A percentile compares a stretch with the other conserved stretches of the same genome.
phyloP scores from a whole-genome alignment of 768 basidiomycete species.

The Rhizopogon rudus region DNA sequence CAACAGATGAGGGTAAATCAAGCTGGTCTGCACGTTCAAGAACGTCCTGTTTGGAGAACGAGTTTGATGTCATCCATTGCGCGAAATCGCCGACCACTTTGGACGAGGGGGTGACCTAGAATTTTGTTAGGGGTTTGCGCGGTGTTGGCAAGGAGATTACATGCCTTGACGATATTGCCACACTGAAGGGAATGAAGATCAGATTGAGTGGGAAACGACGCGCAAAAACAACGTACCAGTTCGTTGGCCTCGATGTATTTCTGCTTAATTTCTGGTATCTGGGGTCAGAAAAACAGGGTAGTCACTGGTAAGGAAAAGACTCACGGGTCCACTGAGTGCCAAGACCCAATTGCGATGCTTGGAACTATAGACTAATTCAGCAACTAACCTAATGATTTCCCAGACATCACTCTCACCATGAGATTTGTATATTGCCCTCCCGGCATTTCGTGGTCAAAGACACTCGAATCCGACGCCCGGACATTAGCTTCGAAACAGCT shows the following conservation, averaged over 20 bases:
- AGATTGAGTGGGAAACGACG: slow-evolving; percentile 8
- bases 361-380: slow-evolving; percentile 62
- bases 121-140: neutral
- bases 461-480: slow-evolving; percentile 93
- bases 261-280: slow-evolving; percentile 79
- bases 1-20: slow-evolving; percentile 96
- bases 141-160: neutral
- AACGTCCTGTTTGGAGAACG: slow-evolving; percentile 82
- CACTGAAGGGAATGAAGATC: slow-evolving; percentile 45
- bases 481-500: slow-evolving; percentile 98
- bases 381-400: no score
- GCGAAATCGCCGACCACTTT: slow-evolving; percentile 99
- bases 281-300: slow-evolving; percentile 2
- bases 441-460: slow-evolving; percentile 99
- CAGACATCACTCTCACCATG: slow-evolving; percentile 54
- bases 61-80: slow-evolving; percentile 98
- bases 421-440: slow-evolving; percentile 94
- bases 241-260: slow-evolving; percentile 98
- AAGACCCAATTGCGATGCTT: slow-evolving; percentile 94
- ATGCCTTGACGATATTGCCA: slow-evolving; percentile 90
- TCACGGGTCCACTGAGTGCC: slow-evolving; percentile 92
- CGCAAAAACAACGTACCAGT: slow-evolving; percentile 49
- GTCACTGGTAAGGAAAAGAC: slow-evolving; percentile 13
- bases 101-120: slow-evolving; percentile 91
- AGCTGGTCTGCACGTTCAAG: slow-evolving; percentile 80